Percentiles rank a stretch among this genome's conserved stretches.
Evolutionary conservation across 306 rosid genomes (phyloP).

Genomic region (Acacia melanoxylon): DNA sequence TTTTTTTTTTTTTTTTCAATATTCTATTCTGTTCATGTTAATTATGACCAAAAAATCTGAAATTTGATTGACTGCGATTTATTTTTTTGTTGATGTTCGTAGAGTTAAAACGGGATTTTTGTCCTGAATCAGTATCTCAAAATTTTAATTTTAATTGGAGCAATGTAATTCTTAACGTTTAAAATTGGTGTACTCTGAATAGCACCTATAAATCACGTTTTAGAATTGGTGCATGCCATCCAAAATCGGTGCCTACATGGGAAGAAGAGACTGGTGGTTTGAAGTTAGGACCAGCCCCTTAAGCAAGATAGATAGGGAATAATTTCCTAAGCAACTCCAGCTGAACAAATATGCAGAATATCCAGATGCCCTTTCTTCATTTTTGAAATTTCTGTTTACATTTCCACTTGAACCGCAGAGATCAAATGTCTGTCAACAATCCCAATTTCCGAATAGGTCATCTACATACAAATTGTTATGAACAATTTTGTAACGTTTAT

Average conservation of each 20-base stretch:
- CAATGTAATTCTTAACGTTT: too few species aligned
- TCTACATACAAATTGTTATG: conserved; percentile 46
- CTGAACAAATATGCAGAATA: conserved; percentile 21
- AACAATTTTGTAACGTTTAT: conserved; percentile 41
- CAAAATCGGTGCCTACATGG: not conserved
- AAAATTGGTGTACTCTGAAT: not conserved
- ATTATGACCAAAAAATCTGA: not conserved
- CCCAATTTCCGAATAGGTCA: conserved; percentile 62
- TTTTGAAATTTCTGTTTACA: conserved; percentile 25
- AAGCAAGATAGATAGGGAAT: not conserved
- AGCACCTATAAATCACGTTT: too few species aligned
- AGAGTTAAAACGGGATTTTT: not conserved
- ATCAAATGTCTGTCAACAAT: conserved; percentile 83
- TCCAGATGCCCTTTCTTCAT: conserved; percentile 18
- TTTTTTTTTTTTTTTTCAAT: not conserved
- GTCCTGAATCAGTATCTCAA: too few species aligned
- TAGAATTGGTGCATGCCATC: not conserved
- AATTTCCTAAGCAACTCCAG: conserved; percentile 17
- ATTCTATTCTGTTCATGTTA: not conserved
- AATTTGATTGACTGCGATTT: not conserved
- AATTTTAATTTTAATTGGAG: not conserved
- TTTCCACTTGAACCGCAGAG: conserved; percentile 65
- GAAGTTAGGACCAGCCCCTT: not conserved
- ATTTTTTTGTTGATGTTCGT: not conserved
- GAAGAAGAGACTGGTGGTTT: not conserved